Percentiles rank a stretch among this genome's conserved stretches.
Conservation (phyloP, 257 asterid genomes). For the Solanum boliviense region DNA sequence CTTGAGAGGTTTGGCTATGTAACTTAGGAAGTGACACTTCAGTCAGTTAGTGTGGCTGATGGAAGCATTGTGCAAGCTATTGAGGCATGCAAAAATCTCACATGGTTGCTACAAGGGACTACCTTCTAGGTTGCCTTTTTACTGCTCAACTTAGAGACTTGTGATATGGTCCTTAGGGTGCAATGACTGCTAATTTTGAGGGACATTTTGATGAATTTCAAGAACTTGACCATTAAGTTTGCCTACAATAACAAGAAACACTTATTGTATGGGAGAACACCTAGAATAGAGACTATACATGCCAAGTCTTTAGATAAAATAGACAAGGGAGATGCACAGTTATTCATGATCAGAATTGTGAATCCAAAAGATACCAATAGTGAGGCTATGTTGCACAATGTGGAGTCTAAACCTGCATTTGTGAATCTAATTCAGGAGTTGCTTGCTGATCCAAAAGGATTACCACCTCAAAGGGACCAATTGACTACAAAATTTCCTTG, state of each 20-base stretch:
- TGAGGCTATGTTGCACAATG: not conserved
- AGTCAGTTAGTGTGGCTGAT: not conserved
- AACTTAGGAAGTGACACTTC: not conserved
- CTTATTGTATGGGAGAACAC: not conserved
- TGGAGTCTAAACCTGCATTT: not conserved
- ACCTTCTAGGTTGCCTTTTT: not conserved
- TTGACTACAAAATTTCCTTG: not conserved
- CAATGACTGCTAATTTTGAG: not conserved
- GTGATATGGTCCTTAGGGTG: not conserved
- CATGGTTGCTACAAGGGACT: not conserved
- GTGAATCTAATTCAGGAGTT: not conserved
- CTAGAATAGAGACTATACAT: not conserved
- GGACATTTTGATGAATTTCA: not conserved
- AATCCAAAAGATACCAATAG: not conserved
- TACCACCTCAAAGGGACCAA: not conserved
- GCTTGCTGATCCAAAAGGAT: not conserved
- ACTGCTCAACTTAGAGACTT: not conserved
- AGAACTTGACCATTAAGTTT: not conserved
- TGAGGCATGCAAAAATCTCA: not conserved
- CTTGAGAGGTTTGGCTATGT: not conserved
- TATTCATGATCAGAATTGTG: not conserved
- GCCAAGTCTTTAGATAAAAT: not conserved
- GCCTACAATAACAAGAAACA: not conserved
- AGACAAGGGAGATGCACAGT: not conserved
- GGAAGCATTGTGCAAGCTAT: not conserved